Percentiles rank a stretch among this genome's conserved stretches.
Evolutionary conservation across 2,329 filamentous ascomycete genomes (phyloP).

Genomic region (Exophiala oligosperma): DNA sequence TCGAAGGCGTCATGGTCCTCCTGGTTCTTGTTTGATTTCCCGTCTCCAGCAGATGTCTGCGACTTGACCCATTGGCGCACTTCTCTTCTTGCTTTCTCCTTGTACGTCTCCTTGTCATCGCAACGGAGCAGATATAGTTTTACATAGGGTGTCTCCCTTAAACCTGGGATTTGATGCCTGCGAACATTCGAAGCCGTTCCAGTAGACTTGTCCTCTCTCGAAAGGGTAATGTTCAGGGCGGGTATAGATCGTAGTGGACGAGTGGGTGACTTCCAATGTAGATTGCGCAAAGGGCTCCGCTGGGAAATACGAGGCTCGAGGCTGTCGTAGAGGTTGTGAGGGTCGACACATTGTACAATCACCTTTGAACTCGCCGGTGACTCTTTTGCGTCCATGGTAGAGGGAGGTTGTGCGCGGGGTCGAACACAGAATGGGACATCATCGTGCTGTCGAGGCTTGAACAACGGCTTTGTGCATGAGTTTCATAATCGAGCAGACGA

Average conservation of each 20-base stretch:
- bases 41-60: slow-evolving; percentile 34
- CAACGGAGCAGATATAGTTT: slow-evolving; percentile 88
- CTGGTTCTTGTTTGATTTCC: slow-evolving; percentile 58
- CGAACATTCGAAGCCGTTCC: slow-evolving; percentile 48
- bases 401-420: slow-evolving; percentile 6
- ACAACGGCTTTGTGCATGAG: not conserved
- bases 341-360: slow-evolving; percentile 94
- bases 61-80: slow-evolving; percentile 88
- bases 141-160: slow-evolving; percentile 89
- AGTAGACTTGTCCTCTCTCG: slow-evolving; percentile 56
- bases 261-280: slow-evolving; percentile 95
- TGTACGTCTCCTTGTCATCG: slow-evolving; percentile 95
- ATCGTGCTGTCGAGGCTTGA: slow-evolving; percentile 18
- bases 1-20: slow-evolving; percentile 97
- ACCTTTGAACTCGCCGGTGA: slow-evolving; percentile 53
- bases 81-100: slow-evolving; percentile 71
- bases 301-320: slow-evolving; percentile 74
- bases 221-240: slow-evolving; percentile 84
- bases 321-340: slow-evolving; percentile 81
- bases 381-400: slow-evolving; percentile 27
- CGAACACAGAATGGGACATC: slow-evolving; percentile 9
- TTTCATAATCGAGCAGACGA: slow-evolving; percentile 9
- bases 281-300: slow-evolving; percentile 81
- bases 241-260: slow-evolving; percentile 91
- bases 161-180: slow-evolving; percentile 90